Evolutionary conservation across 2,329 filamentous ascomycete genomes (phyloP), one percentile per base, ranked within the genome.

Genomic region (Tricladium varicosporioides): DNA sequence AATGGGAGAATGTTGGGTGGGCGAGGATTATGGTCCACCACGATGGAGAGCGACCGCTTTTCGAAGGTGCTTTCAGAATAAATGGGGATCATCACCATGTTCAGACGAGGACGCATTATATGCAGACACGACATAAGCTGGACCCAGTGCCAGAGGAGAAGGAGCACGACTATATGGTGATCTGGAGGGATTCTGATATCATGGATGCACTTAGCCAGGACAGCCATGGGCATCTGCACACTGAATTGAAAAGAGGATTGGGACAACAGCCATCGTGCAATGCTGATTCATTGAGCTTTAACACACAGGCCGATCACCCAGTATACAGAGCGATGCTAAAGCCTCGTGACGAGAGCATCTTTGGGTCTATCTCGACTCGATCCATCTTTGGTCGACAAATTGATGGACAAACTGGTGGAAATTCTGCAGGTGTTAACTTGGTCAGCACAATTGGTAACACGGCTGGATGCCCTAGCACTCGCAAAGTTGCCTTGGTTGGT

Each of bases 101-200:
- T 51, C 88, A 95, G 69, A 84, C 91, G 27, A 83, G 82, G 60
- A 81, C 81, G 27, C 87, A 85, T 60, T 99, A 94, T 69, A 79
- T 83, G 69, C 80, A 83, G 63, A 92, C 90, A 47, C 87, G 83
- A 68, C 84, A 91, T 60, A 71, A 76, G 18, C 76, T 86, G 46
- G 94, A 99, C 70, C 90, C 92, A 1, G 75, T 81, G 13, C 62
- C 69, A 27, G 72, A 75, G 32, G 70, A 78, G 31, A 73, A 76
- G 47, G 78, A 76, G 4, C 81, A 86, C 32, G 89, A 96, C 60
- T 88, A 84, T 69, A 94, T 99, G 92, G 80, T 97, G 36, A 81
- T 97, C 1, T 97, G 91, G 81, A 84, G 92, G 63, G 92, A 97
- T 70, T 96, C 92, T 27, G 94, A 99, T 71, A 84, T 97, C 68